Percentiles rank a stretch among this genome's conserved stretches.
Evolutionary conservation across 1,284 basidiomycete genomes (phyloP).

Genomic region (Apiotrichum gamsii): DNA sequence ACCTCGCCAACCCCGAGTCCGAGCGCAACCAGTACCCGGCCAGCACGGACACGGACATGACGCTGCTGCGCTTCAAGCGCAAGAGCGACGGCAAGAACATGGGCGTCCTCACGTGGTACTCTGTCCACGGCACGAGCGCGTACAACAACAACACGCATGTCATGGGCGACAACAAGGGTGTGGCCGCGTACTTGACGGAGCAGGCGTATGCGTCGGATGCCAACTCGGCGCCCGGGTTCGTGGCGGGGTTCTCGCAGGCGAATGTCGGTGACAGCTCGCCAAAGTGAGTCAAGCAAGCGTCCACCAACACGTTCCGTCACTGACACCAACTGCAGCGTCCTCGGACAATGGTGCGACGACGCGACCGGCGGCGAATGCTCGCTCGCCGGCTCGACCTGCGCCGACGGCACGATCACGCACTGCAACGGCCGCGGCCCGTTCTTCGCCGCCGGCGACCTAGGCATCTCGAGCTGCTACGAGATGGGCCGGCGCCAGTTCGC

Average conservation of each 20-base stretch:
- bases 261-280: constrained; percentile 13
- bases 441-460: constrained; percentile 3
- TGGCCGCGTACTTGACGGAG: constrained; percentile 9
- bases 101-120: constrained; percentile 13
- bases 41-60: constrained; percentile 13
- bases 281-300: too few relatives aligned
- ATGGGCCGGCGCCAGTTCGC: constrained; percentile 11
- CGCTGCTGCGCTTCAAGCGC: constrained; percentile 8
- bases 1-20: constrained; percentile 11
- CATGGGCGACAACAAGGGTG: constrained; percentile 17
- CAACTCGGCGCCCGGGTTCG: constrained; percentile 4
- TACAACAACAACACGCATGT: constrained; percentile 14
- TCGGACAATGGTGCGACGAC: constrained; percentile 16
- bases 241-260: constrained; percentile 15
- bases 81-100: constrained; percentile 3
- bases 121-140: constrained; percentile 10
- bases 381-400: constrained; percentile 6
- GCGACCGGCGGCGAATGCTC: constrained; percentile 7
- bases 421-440: constrained; percentile 10
- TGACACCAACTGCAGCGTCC: too few relatives aligned
- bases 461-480: constrained; percentile 6
- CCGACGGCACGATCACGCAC: constrained; percentile 5
- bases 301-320: too few relatives aligned
- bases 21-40: constrained; percentile 6
- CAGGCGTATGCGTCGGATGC: background rate